Evolutionary conservation across 805 yeast species (phyloP).

Genomic region (Metschnikowia reukaufii): DNA sequence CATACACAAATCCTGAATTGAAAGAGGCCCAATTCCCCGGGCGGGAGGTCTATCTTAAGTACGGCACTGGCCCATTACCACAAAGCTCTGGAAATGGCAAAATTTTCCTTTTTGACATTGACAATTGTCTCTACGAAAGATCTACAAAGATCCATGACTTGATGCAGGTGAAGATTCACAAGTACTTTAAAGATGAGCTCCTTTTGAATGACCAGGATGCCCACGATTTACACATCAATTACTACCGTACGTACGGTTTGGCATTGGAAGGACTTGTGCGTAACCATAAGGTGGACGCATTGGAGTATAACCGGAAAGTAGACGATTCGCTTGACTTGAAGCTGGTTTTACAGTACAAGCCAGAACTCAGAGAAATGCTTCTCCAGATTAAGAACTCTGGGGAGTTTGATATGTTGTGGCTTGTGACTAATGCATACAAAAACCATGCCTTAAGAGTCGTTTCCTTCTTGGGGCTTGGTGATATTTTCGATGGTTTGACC

Average conservation of each 20-base stretch:
- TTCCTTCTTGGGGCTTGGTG: conserved; percentile 82
- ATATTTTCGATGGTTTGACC: conserved; percentile 89
- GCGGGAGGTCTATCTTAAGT: conserved; percentile 15
- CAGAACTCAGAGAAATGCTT: conserved; percentile 52
- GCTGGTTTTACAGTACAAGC: conserved; percentile 66
- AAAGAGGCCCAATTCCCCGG: conserved; percentile 14
- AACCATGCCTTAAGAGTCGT: conserved; percentile 85
- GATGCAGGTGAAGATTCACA: conserved; percentile 84
- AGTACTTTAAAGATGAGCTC: conserved; percentile 70
- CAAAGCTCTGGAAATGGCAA: conserved; percentile 15
- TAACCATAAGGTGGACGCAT: conserved; percentile 72
- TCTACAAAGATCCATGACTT: conserved; percentile 76
- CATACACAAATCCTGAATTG: conserved; percentile 19
- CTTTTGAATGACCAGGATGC: conserved; percentile 73
- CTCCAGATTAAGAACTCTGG: conserved; percentile 39
- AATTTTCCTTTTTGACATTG: conserved; percentile 85
- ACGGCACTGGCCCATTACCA: conserved; percentile 24
- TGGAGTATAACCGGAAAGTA: conserved; percentile 83
- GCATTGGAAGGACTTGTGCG: conserved; percentile 88
- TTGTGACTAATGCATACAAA: conserved; percentile 91
- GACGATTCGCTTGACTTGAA: conserved; percentile 92
- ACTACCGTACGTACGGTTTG: conserved; percentile 85
- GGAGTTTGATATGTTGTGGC: conserved; percentile 78
- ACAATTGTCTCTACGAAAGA: conserved; percentile 82
- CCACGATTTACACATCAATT: conserved; percentile 61